A percentile compares a stretch with the other conserved stretches of the same genome.
Evolutionary conservation across 345 rosid genomes (phyloP).

Genomic region (Murraya koenigii): DNA sequence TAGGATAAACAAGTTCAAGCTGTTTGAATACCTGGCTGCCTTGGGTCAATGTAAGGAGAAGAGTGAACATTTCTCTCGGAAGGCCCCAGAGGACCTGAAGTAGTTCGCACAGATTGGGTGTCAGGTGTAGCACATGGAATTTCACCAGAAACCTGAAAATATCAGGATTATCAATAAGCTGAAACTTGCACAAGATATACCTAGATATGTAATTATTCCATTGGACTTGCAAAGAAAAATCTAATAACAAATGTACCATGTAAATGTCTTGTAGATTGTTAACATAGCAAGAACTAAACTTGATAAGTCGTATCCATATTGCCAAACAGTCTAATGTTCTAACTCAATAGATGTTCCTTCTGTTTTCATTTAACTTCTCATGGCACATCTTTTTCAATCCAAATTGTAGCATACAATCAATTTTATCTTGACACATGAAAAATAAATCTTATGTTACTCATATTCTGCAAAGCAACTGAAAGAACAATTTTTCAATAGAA

Average conservation of each 20-base stretch:
- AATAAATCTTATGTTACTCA: neutral
- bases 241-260: neutral
- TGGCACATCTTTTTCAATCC: neutral
- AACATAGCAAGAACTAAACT: neutral
- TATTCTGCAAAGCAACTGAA: conserved; percentile 4
- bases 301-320: neutral
- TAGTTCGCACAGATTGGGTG: conserved; percentile 90
- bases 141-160: conserved; percentile 88
- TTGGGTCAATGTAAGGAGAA: conserved; percentile 94
- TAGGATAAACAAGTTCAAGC: conserved; percentile 7
- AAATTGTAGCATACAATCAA: neutral
- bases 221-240: neutral
- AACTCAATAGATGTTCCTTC: neutral
- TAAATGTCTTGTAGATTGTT: neutral
- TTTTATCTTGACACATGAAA: neutral
- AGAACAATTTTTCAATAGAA: neutral
- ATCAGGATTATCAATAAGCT: conserved; percentile 6
- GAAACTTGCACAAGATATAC: conserved; percentile 4
- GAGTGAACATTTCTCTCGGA: conserved; percentile 70
- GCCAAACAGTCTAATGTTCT: neutral
- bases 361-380: neutral
- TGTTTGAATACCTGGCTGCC: conserved; percentile 76
- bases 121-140: conserved; percentile 84
- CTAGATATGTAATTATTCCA: neutral
- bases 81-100: conserved; percentile 98